Evolutionary conservation across 129 eudicot genomes (phyloP).

Genomic region (Mikania micrantha): DNA sequence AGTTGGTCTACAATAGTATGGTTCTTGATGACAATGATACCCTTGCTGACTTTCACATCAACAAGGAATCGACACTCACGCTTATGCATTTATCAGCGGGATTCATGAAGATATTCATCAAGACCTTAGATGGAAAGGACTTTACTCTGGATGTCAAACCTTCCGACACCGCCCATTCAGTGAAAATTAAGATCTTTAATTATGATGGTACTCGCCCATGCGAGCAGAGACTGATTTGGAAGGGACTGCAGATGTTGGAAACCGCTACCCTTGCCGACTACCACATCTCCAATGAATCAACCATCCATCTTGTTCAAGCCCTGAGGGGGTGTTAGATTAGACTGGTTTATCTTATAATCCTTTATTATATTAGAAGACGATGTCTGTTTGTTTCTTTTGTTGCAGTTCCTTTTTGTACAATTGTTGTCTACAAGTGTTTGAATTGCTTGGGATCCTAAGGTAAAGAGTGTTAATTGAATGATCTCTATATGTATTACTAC

Average conservation of each 20-base stretch:
- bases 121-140: not conserved
- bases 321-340: not conserved
- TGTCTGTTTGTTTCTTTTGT: no score
- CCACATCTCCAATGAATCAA: slow-evolving; percentile 5
- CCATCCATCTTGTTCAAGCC: not conserved
- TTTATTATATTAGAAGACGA: no score
- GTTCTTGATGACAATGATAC: not conserved
- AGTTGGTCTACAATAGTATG: not conserved
- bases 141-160: not conserved
- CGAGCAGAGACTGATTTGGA: not conserved
- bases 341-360: no score
- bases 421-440: no score
- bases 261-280: not conserved
- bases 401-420: no score
- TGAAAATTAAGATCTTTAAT: not conserved
- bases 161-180: not conserved
- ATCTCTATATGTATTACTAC: no score
- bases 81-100: not conserved
- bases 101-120: not conserved
- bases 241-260: not conserved
- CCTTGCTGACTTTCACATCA: not conserved
- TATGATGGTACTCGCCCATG: not conserved
- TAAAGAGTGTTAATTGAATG: no score
- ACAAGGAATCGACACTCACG: not conserved
- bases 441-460: no score